Evolutionary conservation across 1,139 yeast genomes (phyloP).

Genomic region (Diutina catenulata): DNA sequence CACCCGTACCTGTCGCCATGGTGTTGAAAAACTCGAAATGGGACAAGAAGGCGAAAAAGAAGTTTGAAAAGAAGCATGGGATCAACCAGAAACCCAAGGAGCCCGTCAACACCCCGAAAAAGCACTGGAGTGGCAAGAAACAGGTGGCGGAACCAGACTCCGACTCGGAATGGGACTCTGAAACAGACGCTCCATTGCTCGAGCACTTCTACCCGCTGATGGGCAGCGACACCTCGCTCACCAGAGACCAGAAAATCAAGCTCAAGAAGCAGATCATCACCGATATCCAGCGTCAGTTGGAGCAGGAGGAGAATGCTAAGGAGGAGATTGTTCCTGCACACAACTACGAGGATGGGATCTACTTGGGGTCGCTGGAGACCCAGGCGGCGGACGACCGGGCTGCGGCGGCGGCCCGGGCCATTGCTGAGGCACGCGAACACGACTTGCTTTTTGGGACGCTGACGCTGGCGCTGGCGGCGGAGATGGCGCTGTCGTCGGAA

Average conservation of each 20-base stretch:
- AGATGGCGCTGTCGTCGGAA: background rate
- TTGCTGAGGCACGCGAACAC: background rate
- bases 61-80: constrained; percentile 4
- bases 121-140: background rate
- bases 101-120: background rate
- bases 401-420: background rate
- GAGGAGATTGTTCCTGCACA: background rate
- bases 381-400: background rate
- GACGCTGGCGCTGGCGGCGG: no score
- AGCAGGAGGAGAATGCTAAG: background rate
- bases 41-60: constrained; percentile 4
- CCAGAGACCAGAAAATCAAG: background rate
- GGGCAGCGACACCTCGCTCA: background rate
- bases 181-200: constrained; percentile 2
- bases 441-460: no score
- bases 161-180: constrained; percentile 2
- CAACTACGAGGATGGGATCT: background rate
- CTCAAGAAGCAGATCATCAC: constrained; percentile 3
- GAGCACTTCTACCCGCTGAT: constrained; percentile 4
- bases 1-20: constrained; percentile 1
- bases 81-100: background rate
- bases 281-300: constrained; percentile 3
- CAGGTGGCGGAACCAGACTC: background rate
- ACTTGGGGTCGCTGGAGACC: background rate
- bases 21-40: constrained; percentile 4